These are phyloP conservation scores for Verticillium longisporum DNA, from an alignment of 2,329 filamentous ascomycete genomes.

Conservation along the genomic window DNA sequence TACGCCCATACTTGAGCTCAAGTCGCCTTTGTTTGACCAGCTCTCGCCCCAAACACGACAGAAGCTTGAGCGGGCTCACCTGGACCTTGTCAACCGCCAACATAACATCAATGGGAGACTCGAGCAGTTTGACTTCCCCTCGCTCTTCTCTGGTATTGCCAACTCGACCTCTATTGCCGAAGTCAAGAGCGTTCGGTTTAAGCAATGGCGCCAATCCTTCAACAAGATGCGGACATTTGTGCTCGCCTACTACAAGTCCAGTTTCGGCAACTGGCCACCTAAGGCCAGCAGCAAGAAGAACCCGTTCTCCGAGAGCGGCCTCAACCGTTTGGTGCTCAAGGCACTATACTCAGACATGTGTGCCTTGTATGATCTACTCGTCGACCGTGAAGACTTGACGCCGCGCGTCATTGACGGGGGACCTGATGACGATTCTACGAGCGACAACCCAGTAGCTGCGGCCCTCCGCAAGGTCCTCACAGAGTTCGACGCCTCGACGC, in stretches of 20 bases:
- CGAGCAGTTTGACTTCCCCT: slow-evolving; percentile 87
- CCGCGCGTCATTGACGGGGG: slow-evolving; percentile 66
- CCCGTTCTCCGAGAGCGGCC: slow-evolving; percentile 73
- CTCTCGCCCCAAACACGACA: slow-evolving; percentile 67
- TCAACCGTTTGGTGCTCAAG: slow-evolving; percentile 77
- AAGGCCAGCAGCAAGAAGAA: slow-evolving; percentile 92
- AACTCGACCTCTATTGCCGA: slow-evolving; percentile 74
- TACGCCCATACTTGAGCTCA: slow-evolving; percentile 59
- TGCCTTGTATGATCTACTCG: slow-evolving; percentile 80
- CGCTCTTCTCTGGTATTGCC: slow-evolving; percentile 80
- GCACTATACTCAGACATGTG: slow-evolving; percentile 83
- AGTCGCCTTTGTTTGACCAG: slow-evolving; percentile 61
- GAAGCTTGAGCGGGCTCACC: slow-evolving; percentile 72
- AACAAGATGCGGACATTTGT: slow-evolving; percentile 67
- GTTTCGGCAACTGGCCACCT: slow-evolving; percentile 73
- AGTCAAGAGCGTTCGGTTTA: slow-evolving; percentile 73
- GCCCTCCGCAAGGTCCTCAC: slow-evolving; percentile 73
- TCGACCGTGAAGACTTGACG: slow-evolving; percentile 72
- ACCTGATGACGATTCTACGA: slow-evolving; percentile 39
- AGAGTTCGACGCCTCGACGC: slow-evolving; percentile 84
- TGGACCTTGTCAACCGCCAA: slow-evolving; percentile 71
- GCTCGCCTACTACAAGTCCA: slow-evolving; percentile 56
- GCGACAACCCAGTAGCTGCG: slow-evolving; percentile 54
- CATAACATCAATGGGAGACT: slow-evolving; percentile 65
- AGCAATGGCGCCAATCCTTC: slow-evolving; percentile 74